Evolutionary conservation across 352 stramenopile genomes (phyloP).

Genomic region (Synura sp.): DNA sequence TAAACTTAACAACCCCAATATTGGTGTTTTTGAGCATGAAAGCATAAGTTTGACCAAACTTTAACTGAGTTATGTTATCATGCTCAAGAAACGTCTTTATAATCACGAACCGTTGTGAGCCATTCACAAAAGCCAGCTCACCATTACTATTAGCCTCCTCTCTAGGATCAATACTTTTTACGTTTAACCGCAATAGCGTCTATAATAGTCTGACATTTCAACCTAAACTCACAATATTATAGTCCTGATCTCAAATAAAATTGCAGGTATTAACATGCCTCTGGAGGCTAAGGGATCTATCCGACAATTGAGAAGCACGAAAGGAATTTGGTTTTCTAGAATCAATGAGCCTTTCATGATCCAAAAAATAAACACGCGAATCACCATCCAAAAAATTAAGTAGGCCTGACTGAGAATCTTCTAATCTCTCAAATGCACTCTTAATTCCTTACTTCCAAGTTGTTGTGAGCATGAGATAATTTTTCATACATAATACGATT

Average conservation of each 20-base stretch:
- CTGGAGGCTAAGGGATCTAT: conserved; percentile 25
- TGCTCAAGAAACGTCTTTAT: conserved; percentile 21
- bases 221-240: conserved; percentile 35
- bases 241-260: conserved; percentile 27
- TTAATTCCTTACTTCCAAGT: conserved; percentile 34
- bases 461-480: conserved; percentile 33
- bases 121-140: conserved; percentile 22
- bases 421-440: conserved; percentile 31
- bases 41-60: conserved; percentile 21
- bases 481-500: conserved; percentile 30
- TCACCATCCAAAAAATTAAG: conserved; percentile 31
- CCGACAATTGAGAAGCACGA: conserved; percentile 20
- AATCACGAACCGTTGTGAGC: background rate
- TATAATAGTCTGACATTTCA: conserved; percentile 22
- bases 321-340: conserved; percentile 29
- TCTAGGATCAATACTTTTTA: conserved; percentile 34
- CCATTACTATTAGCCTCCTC: conserved; percentile 22
- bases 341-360: conserved; percentile 30
- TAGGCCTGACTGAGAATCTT: conserved; percentile 27
- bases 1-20: conserved; percentile 16
- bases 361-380: conserved; percentile 28
- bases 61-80: conserved; percentile 29
- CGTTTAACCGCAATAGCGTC: conserved; percentile 21
- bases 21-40: conserved; percentile 12
- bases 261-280: conserved; percentile 26